A percentile compares a stretch with the other conserved stretches of the same genome.
These are phyloP conservation scores for Zalerion maritima DNA, from an alignment of 495 filamentous ascomycete genomes.

Conservation along the genomic window DNA sequence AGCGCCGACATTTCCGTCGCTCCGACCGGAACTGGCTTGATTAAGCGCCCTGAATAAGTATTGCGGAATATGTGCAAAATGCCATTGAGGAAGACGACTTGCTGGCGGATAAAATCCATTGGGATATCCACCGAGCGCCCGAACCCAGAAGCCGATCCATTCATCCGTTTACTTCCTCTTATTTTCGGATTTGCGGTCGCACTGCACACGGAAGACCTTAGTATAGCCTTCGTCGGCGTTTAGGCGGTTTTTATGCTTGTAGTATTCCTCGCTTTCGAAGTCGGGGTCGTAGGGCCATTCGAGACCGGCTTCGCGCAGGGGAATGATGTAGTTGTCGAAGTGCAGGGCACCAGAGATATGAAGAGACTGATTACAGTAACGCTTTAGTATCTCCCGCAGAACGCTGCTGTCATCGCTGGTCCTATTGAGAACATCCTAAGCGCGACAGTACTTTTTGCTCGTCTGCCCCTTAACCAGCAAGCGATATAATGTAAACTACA, in stretches of 20 bases:
- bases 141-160: slow-evolving; percentile 7
- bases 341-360: too few species aligned
- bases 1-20: slow-evolving; percentile 5
- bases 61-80: slow-evolving; percentile 1
- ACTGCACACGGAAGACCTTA: too few species aligned
- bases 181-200: background rate
- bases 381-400: too few species aligned
- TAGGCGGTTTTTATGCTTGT: slow-evolving; percentile 8
- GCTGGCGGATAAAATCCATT: slow-evolving; percentile 7
- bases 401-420: too few species aligned
- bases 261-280: slow-evolving; percentile 8
- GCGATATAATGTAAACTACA: too few species aligned
- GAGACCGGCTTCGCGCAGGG: slow-evolving; percentile 5
- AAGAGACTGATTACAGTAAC: too few species aligned
- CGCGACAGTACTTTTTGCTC: too few species aligned
- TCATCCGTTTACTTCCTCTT: slow-evolving; percentile 1
- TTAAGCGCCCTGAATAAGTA: slow-evolving; percentile 9
- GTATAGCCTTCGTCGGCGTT: slow-evolving; percentile 5
- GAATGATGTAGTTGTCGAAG: too few species aligned
- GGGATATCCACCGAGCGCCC: background rate
- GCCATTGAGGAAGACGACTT: slow-evolving; percentile 1
- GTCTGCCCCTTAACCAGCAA: too few species aligned
- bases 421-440: too few species aligned
- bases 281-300: slow-evolving; percentile 9
- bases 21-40: slow-evolving; percentile 3